Base-by-base conservation (phyloP, 1,284 basidiomycete species). In the Tilletia setariae region DNA sequence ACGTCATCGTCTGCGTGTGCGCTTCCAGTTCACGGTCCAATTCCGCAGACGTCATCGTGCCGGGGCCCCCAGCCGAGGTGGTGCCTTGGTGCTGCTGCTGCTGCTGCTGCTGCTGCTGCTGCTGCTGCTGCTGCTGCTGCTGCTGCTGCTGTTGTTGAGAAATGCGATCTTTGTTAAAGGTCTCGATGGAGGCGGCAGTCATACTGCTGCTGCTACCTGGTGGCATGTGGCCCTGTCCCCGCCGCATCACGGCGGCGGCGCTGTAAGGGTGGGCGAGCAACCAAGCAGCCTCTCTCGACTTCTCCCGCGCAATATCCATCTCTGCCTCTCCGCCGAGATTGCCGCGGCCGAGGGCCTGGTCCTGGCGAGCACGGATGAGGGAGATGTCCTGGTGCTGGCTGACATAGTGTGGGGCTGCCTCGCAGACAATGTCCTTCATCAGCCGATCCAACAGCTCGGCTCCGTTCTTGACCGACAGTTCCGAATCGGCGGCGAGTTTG, bases 401-500 rank as follows among this genome's bases (percentile, higher is more conserved):
- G 67, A 98, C 90, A 82, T 98, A 98, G 66, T 92, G 90, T 0
- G 94, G 93, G 0, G 94, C 96, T 1, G 93, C 92, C 84, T 98
- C 96, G 43, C 94, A 91, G 1, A 98, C 95, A 66, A 98, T 95
- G 77, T 99, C 96, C 83, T 98, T 98, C 79, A 99, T 87, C 19
- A 98, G 87, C 30, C 96, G 89, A 83, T 99, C 96, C 67, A 98
- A 87, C n/a, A 99, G 87, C 83, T 99, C 96, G 1, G 95, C 94
- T 8, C 95, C 96, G 79, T 98, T 98, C 88, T 97, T 97, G 74
- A 98, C 96, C 1, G 95, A 95, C 63, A 93, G 83, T 77, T 98
- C 96, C 0, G 93, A 91, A 83, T 99, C 96, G 47, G 95, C 93
- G 6, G 94, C 92, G 67, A 99, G 91, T 93, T 96, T 97, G 86